phyloP scores from a whole-genome alignment of 2,329 filamentous ascomycete genomes.

The Fusarium odoratissimum region DNA sequence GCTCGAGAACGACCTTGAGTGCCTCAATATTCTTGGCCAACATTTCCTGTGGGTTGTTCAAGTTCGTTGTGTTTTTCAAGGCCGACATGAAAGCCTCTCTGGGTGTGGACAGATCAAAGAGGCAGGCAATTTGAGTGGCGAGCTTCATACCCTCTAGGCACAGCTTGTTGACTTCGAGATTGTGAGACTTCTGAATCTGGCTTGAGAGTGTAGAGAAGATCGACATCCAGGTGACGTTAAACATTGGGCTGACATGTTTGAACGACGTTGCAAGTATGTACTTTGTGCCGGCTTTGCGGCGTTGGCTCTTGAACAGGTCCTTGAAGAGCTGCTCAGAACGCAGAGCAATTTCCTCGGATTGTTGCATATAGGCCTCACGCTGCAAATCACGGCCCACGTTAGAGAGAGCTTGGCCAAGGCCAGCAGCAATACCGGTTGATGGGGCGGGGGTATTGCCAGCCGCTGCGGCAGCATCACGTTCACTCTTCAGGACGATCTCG shows the following conservation, averaged over 20 bases:
- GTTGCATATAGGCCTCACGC: conserved; percentile 91
- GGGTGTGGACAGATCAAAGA: conserved; percentile 93
- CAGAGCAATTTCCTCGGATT: conserved; percentile 89
- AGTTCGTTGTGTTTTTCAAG: conserved; percentile 91
- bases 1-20: conserved; percentile 88
- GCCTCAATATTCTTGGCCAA: conserved; percentile 96
- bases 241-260: conserved; percentile 97
- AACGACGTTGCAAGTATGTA: conserved; percentile 95
- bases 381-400: conserved; percentile 93
- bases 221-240: conserved; percentile 99
- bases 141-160: conserved; percentile 97
- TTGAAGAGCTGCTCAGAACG: conserved; percentile 88
- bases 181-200: conserved; percentile 92
- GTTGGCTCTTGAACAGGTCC: conserved; percentile 89
- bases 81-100: conserved; percentile 95
- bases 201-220: conserved; percentile 95
- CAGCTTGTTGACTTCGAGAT: conserved; percentile 88
- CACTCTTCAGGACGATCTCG: conserved; percentile 94
- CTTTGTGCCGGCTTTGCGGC: conserved; percentile 75
- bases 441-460: conserved; percentile 71
- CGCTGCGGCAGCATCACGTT: conserved; percentile 88
- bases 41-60: conserved; percentile 96
- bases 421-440: conserved; percentile 78
- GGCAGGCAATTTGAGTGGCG: conserved; percentile 90
- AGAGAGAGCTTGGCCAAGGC: conserved; percentile 88